phyloP scores from a whole-genome alignment of 768 basidiomycete species.

The Rickenella mellea region DNA sequence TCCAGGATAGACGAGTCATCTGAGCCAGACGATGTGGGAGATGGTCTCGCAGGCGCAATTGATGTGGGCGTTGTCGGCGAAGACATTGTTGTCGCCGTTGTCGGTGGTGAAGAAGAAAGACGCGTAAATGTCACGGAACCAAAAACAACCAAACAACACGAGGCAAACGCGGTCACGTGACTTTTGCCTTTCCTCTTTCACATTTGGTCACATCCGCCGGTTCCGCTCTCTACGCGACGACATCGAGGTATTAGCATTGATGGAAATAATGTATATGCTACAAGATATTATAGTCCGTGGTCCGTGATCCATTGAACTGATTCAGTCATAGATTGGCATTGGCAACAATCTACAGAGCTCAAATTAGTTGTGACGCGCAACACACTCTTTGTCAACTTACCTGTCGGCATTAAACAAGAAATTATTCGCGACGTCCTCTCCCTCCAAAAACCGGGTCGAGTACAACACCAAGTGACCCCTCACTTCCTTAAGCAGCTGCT shows the following conservation, averaged over 20 bases:
- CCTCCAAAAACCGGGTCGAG: constrained; percentile 82
- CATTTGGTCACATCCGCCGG: too few relatives aligned
- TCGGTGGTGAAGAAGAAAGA: too few relatives aligned
- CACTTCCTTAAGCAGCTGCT: constrained; percentile 61
- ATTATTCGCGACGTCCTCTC: constrained; percentile 87
- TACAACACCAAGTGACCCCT: constrained; percentile 89
- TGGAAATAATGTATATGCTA: not conserved
- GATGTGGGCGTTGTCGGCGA: not conserved
- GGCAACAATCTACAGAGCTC: constrained; percentile 47
- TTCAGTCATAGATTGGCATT: constrained; percentile 64
- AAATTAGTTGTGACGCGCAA: not conserved
- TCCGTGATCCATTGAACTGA: not conserved
- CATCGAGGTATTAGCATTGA: too few relatives aligned
- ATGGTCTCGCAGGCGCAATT: not conserved
- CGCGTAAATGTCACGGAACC: too few relatives aligned
- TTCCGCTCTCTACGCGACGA: too few relatives aligned
- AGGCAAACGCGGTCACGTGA: too few relatives aligned
- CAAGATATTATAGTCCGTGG: not conserved
- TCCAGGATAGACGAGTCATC: constrained; percentile 56
- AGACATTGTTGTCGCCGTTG: not conserved
- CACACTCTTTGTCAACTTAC: constrained; percentile 24
- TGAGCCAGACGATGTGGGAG: constrained; percentile 17
- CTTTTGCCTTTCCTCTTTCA: too few relatives aligned
- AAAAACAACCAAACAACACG: too few relatives aligned
- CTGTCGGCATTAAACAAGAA: constrained; percentile 87